Evolutionary conservation across 495 filamentous ascomycete species (phyloP).

Genomic region (Penicillium arizonense): DNA sequence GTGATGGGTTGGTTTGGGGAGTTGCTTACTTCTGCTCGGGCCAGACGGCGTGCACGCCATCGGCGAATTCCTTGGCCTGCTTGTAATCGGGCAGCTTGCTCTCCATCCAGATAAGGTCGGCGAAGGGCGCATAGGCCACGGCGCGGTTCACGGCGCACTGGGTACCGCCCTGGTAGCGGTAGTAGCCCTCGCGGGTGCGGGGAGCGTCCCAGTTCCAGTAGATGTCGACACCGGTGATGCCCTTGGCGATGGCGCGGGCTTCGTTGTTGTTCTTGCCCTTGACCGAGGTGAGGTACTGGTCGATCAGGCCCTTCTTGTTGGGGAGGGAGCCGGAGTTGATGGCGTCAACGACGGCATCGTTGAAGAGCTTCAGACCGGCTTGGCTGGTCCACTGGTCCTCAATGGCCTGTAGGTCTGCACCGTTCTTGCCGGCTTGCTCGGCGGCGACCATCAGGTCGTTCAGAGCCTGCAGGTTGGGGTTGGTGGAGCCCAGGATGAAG

Average conservation of each 20-base stretch:
- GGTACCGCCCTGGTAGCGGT: slow-evolving; percentile 86
- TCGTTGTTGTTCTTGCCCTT: slow-evolving; percentile 87
- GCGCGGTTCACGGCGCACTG: slow-evolving; percentile 90
- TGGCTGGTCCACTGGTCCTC: slow-evolving; percentile 84
- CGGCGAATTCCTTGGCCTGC: slow-evolving; percentile 92
- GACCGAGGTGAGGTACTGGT: slow-evolving; percentile 60
- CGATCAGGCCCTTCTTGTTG: slow-evolving; percentile 65
- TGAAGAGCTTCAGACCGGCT: slow-evolving; percentile 88
- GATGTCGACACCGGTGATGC: slow-evolving; percentile 77
- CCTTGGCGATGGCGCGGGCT: slow-evolving; percentile 77
- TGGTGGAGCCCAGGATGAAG: slow-evolving; percentile 90
- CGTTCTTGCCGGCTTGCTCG: slow-evolving; percentile 78
- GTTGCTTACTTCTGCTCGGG: slow-evolving; percentile 86
- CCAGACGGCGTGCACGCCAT: slow-evolving; percentile 91
- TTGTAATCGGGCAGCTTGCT: slow-evolving; percentile 89
- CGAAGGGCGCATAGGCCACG: slow-evolving; percentile 88
- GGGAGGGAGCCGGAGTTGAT: slow-evolving; percentile 65
- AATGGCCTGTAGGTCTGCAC: slow-evolving; percentile 81
- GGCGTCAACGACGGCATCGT: slow-evolving; percentile 79
- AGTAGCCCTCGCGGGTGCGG: slow-evolving; percentile 90
- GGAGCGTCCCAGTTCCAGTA: slow-evolving; percentile 92
- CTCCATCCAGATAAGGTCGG: slow-evolving; percentile 99
- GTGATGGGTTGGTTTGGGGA: too few relatives aligned
- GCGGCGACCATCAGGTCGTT: slow-evolving; percentile 89
- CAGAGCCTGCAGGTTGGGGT: slow-evolving; percentile 77